phyloP scores from a whole-genome alignment of 169 alveolate species.

The Eimeria mitis region DNA sequence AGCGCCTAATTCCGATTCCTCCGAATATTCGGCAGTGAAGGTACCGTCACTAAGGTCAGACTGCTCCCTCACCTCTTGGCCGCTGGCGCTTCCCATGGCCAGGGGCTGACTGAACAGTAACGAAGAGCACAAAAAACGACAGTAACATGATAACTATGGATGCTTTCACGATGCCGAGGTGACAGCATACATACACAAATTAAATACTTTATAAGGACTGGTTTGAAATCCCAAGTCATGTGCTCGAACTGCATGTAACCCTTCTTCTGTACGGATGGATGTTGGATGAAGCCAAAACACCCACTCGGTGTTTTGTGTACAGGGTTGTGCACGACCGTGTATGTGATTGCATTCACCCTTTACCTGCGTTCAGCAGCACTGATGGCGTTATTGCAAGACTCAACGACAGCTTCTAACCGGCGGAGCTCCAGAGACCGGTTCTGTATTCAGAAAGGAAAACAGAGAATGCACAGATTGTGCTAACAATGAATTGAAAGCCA shows the following conservation, averaged over 20 bases:
- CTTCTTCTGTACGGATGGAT: neutral
- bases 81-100: neutral
- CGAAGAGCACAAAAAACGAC: neutral
- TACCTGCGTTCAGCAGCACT: slow-evolving; percentile 48
- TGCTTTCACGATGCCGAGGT: neutral
- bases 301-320: neutral
- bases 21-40: slow-evolving; percentile 10
- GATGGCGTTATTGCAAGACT: slow-evolving; percentile 30
- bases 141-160: neutral
- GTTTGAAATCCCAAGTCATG: neutral
- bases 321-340: neutral
- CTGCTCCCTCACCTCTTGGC: slow-evolving; percentile 32
- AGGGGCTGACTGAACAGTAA: slow-evolving; percentile 10
- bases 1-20: slow-evolving; percentile 2
- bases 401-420: slow-evolving; percentile 48
- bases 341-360: neutral
- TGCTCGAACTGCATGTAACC: neutral
- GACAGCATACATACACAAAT: neutral
- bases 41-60: neutral
- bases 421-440: slow-evolving; percentile 56
- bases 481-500: neutral
- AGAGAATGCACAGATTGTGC: neutral
- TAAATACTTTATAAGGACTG: neutral
- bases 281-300: neutral
- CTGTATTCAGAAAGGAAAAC: slow-evolving; percentile 3